Base-by-base conservation (phyloP, 2,329 filamentous ascomycete species). In the Colletotrichum phormii region DNA sequence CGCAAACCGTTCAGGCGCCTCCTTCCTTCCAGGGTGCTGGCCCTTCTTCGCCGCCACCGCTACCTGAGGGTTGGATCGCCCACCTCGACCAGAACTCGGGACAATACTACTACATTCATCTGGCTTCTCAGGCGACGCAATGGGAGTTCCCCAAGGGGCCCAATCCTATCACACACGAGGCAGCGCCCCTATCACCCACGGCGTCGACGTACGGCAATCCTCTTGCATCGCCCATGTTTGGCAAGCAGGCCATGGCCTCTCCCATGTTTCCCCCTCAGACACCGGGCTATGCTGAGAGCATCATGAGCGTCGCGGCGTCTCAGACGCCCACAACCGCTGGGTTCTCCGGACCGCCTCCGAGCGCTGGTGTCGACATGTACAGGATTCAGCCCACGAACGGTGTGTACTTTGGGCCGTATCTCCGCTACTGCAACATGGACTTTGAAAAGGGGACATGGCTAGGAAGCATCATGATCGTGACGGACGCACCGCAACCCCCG, bases 141-240 rank as follows among this genome's bases (percentile, higher is more conserved):
- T 99, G 97, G 97, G 97, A 99, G 79, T 98, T 98, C 77, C 97
- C 97, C 33, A 98, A 98, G 83, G 96, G 96, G 0, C 95, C 95
- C 0, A 98, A 95, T 29, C 96, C 96, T 1, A 87, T 98, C 66
- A 94, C 94, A 75, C 89, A 97, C 75, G 95, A 97, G 72, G 89
- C 93, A 15, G 88, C 91, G 18, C 96, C 96, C 0, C 84, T 98
- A 69, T 98, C 96, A 7, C 96, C 96, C 0, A 92, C 93, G 0
- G 90, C 91, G 6, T 94, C 92, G 62, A 92, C 92, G 0, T 95
- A 94, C 77, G 93, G 92, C 72, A 94, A 95, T 78, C 92, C 93
- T 4, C 82, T 95, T 33, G 88, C 85, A 5, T 95, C 93, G 1
- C 93, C 93, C 0, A 89, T 92, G 72, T 86, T 92, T 65, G 89